Evolutionary conservation across 257 asterid genomes (phyloP).

Genomic region (Scutellaria barbata): DNA sequence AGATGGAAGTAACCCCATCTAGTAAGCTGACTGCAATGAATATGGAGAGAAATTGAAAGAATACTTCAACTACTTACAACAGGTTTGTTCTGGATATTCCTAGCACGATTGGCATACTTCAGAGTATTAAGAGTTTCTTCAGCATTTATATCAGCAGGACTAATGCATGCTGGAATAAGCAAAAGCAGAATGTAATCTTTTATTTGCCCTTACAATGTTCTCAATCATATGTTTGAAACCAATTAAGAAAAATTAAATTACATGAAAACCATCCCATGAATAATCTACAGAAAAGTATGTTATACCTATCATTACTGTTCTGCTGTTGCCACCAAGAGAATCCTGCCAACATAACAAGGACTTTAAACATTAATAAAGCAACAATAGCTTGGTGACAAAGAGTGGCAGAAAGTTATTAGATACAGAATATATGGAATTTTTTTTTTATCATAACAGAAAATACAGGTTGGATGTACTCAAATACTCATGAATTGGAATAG

Average conservation of each 20-base stretch:
- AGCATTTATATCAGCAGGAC: constrained; percentile 99
- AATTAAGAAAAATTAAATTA: background rate
- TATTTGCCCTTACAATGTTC: constrained; percentile 19
- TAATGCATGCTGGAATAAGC: constrained; percentile 80
- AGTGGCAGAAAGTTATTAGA: background rate
- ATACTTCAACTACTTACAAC: constrained; percentile 59
- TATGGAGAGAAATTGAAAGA: constrained; percentile 3
- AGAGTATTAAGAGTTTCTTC: constrained; percentile 98
- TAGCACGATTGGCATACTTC: constrained; percentile 98
- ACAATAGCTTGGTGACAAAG: constrained; percentile 1
- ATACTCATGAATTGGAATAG: too few relatives aligned
- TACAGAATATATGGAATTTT: too few relatives aligned
- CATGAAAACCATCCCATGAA: background rate
- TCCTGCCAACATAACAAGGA: constrained; percentile 63
- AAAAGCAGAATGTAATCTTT: constrained; percentile 22
- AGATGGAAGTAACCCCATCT: constrained; percentile 12
- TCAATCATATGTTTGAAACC: background rate
- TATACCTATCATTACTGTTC: constrained; percentile 96
- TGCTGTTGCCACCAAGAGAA: constrained; percentile 99
- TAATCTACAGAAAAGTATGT: constrained; percentile 10
- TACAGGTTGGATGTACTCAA: too few relatives aligned
- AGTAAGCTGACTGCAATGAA: background rate
- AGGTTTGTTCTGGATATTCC: constrained; percentile 98
- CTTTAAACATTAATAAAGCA: background rate
- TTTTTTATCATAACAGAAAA: too few relatives aligned